These are phyloP conservation scores for Tephrocybe sp. DNA, from an alignment of 768 basidiomycete genomes.

Conservation along the genomic window DNA sequence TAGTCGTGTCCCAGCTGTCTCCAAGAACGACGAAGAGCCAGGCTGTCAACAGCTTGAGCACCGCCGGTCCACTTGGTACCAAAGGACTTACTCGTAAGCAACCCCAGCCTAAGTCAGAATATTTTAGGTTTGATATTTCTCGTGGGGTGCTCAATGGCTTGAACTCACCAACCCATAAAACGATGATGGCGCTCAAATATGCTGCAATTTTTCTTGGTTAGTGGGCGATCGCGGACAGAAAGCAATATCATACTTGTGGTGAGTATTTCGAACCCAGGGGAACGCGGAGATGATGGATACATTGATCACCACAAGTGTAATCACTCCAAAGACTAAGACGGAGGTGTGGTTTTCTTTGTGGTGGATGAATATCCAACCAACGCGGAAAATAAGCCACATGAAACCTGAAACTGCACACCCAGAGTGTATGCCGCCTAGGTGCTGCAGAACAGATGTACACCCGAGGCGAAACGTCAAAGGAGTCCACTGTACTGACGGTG, in stretches of 20 bases:
- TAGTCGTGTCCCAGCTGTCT: slow-evolving; percentile 58
- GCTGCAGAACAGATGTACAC: slow-evolving; percentile 72
- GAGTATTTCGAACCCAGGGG: slow-evolving; percentile 77
- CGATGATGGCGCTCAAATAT: slow-evolving; percentile 82
- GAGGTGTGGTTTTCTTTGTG: slow-evolving; percentile 50
- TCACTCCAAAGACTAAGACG: slow-evolving; percentile 57
- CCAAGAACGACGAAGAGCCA: slow-evolving; percentile 72
- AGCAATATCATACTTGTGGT: slow-evolving; percentile 60
- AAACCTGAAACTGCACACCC: slow-evolving; percentile 77
- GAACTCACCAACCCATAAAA: slow-evolving; percentile 70
- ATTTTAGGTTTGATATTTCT: slow-evolving; percentile 4
- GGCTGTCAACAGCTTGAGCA: slow-evolving; percentile 25
- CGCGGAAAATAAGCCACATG: slow-evolving; percentile 65
- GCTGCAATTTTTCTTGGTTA: slow-evolving; percentile 29
- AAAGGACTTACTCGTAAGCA: slow-evolving; percentile 47
- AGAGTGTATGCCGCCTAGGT: slow-evolving; percentile 83
- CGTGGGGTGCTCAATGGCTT: background rate
- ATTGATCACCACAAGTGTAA: slow-evolving; percentile 57
- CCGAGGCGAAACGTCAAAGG: slow-evolving; percentile 57
- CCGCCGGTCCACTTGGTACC: slow-evolving; percentile 3
- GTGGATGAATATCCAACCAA: slow-evolving; percentile 50
- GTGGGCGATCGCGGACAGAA: background rate
- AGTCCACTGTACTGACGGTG: slow-evolving; percentile 34
- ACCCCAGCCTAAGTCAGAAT: slow-evolving; percentile 35
- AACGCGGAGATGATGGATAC: slow-evolving; percentile 66